Conservation (phyloP, 129 eudicot genomes). For the Arctium minus region DNA sequence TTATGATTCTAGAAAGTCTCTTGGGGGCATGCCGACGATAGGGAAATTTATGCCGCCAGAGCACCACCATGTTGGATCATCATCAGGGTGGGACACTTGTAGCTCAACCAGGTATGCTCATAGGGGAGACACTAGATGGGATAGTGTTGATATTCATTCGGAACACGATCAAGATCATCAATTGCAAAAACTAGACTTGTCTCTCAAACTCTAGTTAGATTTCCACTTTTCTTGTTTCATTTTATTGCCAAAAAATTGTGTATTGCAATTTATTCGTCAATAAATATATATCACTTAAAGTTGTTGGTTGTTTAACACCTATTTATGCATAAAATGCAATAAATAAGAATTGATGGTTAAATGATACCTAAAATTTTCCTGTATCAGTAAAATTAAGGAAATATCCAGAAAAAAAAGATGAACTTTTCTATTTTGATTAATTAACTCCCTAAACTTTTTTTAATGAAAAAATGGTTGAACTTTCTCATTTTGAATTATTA, state of each 20-base stretch:
- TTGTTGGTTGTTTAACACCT: not conserved
- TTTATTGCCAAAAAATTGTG: not conserved
- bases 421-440: too few relatives aligned
- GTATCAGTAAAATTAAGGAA: too few relatives aligned
- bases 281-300: not conserved
- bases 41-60: constrained; percentile 42
- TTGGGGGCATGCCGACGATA: constrained; percentile 38
- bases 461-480: too few relatives aligned
- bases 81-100: constrained; percentile 15
- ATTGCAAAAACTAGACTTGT: constrained; percentile 59
- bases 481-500: too few relatives aligned
- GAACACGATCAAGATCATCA: constrained; percentile 43
- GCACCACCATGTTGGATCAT: constrained; percentile 13
- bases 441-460: too few relatives aligned
- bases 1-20: constrained; percentile 35
- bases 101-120: constrained; percentile 17
- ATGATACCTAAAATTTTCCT: not conserved
- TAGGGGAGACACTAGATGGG: constrained; percentile 43
- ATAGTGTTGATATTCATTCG: constrained; percentile 13
- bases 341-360: not conserved
- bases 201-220: constrained; percentile 53
- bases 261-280: not conserved
- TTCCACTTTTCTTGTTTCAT: not conserved
- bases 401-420: too few relatives aligned
- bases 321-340: not conserved